These are phyloP conservation scores for Penstemon eatonii DNA, from an alignment of 257 asterid species.

Conservation along the genomic window DNA sequence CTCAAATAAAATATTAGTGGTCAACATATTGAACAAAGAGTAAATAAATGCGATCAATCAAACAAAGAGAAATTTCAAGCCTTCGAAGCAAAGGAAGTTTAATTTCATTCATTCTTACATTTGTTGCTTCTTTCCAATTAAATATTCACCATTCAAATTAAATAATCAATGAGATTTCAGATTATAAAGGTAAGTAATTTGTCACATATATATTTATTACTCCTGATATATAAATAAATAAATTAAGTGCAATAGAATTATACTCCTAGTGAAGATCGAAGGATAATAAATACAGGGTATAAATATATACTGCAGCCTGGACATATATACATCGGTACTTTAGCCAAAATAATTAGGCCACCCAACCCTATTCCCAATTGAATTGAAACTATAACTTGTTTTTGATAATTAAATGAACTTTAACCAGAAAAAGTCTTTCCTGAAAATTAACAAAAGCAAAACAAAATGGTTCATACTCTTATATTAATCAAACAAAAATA, in stretches of 20 bases:
- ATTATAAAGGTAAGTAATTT: too few species aligned
- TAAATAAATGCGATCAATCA: neutral
- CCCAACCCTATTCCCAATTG: constrained; percentile 29
- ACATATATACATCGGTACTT: too few species aligned
- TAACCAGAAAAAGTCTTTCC: constrained; percentile 22
- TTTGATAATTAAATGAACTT: constrained; percentile 3
- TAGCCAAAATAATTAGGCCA: constrained; percentile 54
- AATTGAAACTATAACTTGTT: constrained; percentile 16
- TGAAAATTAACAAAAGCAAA: constrained; percentile 8
- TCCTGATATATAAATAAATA: neutral
- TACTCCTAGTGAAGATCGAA: neutral
- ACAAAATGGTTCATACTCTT: too few species aligned
- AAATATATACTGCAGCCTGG: constrained; percentile 3
- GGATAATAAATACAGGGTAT: neutral
- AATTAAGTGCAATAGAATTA: neutral
- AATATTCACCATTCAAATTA: neutral
- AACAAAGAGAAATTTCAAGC: constrained; percentile 7
- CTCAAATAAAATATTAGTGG: constrained; percentile 26
- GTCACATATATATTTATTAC: too few species aligned
- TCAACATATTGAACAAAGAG: constrained; percentile 9
- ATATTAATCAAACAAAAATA: too few species aligned
- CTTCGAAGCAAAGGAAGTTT: constrained; percentile 25
- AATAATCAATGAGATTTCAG: too few species aligned
- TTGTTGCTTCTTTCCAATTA: neutral
- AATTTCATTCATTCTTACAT: too few species aligned